Evolutionary conservation across 139 green algal species (phyloP).

Genomic region (Micromonas commoda): DNA sequence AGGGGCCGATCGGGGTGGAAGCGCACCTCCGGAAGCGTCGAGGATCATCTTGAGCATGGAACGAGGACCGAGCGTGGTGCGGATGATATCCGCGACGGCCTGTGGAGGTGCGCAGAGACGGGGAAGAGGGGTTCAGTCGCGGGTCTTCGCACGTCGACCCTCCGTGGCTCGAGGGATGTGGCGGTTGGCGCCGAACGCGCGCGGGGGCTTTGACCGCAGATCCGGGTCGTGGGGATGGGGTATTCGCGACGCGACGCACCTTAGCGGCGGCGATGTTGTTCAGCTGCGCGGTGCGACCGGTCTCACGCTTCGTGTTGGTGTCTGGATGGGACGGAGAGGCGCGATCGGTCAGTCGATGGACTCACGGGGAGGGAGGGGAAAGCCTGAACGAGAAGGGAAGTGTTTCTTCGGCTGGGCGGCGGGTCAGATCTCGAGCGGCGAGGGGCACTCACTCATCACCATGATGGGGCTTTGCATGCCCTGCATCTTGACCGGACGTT

Average conservation of each 20-base stretch:
- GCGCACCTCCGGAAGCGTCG: slow-evolving; percentile 81
- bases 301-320: slow-evolving; percentile 16
- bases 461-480: background rate
- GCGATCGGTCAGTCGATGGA: background rate
- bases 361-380: background rate
- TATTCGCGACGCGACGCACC: slow-evolving; percentile 89
- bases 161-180: too few relatives aligned
- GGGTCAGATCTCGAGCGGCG: background rate
- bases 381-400: background rate
- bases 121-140: slow-evolving; percentile 87
- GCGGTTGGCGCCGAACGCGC: too few relatives aligned
- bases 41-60: slow-evolving; percentile 99
- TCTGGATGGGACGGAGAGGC: background rate
- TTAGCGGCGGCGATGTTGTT: slow-evolving; percentile 95
- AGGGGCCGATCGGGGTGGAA: background rate
- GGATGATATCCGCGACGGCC: slow-evolving; percentile 95
- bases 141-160: slow-evolving; percentile 90
- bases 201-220: background rate
- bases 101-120: slow-evolving; percentile 64
- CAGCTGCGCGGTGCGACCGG: slow-evolving; percentile 87
- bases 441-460: background rate
- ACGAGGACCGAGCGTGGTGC: slow-evolving; percentile 90
- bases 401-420: background rate
- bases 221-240: slow-evolving; percentile 87
- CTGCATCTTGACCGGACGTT: background rate